Evolutionary conservation across 2,329 filamentous ascomycete genomes (phyloP), one percentile per base, ranked within the genome.

Genomic region (Penicillium sp.): DNA sequence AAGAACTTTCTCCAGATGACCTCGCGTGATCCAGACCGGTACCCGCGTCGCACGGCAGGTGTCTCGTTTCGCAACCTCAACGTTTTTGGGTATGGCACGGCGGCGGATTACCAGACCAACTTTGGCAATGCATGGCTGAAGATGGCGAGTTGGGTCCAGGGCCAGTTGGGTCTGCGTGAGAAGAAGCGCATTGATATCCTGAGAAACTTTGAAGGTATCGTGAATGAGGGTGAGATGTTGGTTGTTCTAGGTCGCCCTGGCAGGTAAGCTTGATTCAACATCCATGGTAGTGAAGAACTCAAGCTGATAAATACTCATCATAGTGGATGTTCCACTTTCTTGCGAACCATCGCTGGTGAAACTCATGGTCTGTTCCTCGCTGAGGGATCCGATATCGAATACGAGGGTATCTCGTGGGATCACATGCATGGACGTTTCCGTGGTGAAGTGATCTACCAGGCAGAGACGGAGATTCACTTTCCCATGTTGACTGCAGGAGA

Each of bases 381-480:
- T 53, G 79, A 89, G 3, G 79, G 82, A 12, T 89, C 90, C 0
- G 87, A 91, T 65, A 87, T 96, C 73, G 94, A 96, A 79, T 96
- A 96, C 73, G 90, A 95, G 58, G 80, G 78, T 28, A 76, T 79
- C 70, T 81, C 86, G 13, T 84, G 90, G 59, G 79, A 91, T 69
- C 85, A 91, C 70, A 93, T 94, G 90, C 87, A 91, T 79, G 86
- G 85, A 13, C 82, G 81, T 2, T 92, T 93, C 78, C 88, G 91
- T n/a, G 91, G 91, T 65, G 91, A 95, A 77, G 90, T 90, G 65
- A 93, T 94, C 74, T 95, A 94, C 79, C 92, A 91, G 1, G 90
- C 90, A 56, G 91, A 94, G 76, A 88, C 91, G 30, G 92, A 95
- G 73, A 89, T 91, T 4, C 91, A 93, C 77, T 93, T 93, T 72